Evolutionary conservation across 1,139 yeast species (phyloP), one percentile per base, ranked within the genome.

Genomic region (Pichia norvegensis): DNA sequence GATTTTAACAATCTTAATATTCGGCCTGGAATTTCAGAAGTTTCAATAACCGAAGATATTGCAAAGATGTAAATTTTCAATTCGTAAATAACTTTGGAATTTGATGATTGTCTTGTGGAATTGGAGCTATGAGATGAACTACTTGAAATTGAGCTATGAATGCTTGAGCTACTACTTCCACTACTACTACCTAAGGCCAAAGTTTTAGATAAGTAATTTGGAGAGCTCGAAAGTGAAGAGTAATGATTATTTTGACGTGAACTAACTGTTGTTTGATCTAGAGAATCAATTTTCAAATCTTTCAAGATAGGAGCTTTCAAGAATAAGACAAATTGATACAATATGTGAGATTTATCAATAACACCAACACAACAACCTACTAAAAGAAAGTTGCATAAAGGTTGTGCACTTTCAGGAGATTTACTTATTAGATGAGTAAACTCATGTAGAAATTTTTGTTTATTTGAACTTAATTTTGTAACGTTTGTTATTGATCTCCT

Each of bases 1-100:
- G 63, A 36, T 56, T 57, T 52, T 61, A 69, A 50, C 54, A 65
- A 10, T 48, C 53, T 21, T 60, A 53, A 22, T 65, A 59, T 17
- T 59, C 55, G 29, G 13, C 60, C 59, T 14, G 62, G 55, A 49
- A 71, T 68, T 46, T 58, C 60, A 3, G 63, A 64, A 1, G 76
- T 71, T 38, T 69, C 62, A 36, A 75, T 56, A 54, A 72, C 57
- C 20, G 70, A 61, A 3, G 76, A 73, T 4, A 76, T 68, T 1
- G 74, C 67, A 52, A 65, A 69, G 40, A 71, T 67, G 36, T 69
- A 67, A 11, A 70, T 65, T 36, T 68, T 52, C 27, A 73, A 57
- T 22, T 50, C 47, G 27, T 48, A 36, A 16, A 47, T 37, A 2
- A 48, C 23, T 33, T 46, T 42, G 16, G 43, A 36, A 25, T 33